Evolutionary conservation across 192 early-diverging fungal genomes (phyloP).

Genomic region (Diversispora epigaea): DNA sequence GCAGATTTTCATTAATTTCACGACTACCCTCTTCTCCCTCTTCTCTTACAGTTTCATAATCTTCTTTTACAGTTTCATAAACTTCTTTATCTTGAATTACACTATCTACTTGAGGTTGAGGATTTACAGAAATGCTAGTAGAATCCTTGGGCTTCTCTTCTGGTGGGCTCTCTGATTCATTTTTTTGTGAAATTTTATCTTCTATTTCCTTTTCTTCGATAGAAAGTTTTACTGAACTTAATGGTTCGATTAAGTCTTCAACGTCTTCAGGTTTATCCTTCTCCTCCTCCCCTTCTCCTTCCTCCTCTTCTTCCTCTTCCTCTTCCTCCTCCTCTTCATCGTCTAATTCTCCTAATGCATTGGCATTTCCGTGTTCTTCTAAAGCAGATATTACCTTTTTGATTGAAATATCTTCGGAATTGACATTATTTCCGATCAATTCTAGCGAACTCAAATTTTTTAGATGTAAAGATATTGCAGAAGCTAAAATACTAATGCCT

Average conservation of each 20-base stretch:
- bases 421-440: conserved; percentile 91
- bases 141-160: too few species aligned
- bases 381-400: conserved; percentile 71
- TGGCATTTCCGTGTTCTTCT: conserved; percentile 63
- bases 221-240: neutral
- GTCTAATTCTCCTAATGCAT: conserved; percentile 88
- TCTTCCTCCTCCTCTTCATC: conserved; percentile 75
- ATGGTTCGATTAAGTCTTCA: neutral
- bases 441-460: conserved; percentile 65
- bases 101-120: too few species aligned
- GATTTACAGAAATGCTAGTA: too few species aligned
- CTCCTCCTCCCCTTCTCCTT: conserved; percentile 37
- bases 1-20: too few species aligned
- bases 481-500: conserved; percentile 66
- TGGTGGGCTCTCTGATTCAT: too few species aligned
- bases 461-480: conserved; percentile 66
- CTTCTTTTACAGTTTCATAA: conserved; percentile 40
- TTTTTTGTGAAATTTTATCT: too few species aligned
- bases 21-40: conserved; percentile 20
- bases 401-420: conserved; percentile 77
- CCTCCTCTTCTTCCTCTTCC: conserved; percentile 44
- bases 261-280: conserved; percentile 20
- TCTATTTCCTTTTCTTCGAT: neutral
- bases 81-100: conserved; percentile 39
- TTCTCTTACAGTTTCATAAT: conserved; percentile 39